Evolutionary conservation across 495 filamentous ascomycete species (phyloP).

Genomic region (Hypoxylon fuscum): DNA sequence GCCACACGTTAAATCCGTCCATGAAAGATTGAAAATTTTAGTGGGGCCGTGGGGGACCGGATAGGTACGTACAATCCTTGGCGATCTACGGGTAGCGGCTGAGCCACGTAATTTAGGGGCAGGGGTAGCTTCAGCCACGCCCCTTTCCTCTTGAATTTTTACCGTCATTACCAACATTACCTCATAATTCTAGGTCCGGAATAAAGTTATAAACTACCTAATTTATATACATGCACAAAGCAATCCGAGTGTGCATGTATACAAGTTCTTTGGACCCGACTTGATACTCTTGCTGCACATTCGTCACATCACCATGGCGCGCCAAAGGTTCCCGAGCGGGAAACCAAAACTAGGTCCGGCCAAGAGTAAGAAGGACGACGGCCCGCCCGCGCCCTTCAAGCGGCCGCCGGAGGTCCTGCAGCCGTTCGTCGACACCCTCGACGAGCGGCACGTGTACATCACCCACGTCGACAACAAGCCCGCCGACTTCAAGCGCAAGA

Average conservation of each 20-base stretch:
- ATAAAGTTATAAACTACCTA: too few relatives aligned
- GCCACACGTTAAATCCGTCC: constrained; percentile 18
- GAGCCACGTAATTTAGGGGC: constrained; percentile 7
- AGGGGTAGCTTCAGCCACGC: constrained; percentile 41
- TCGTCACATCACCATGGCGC: too few relatives aligned
- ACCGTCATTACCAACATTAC: constrained; percentile 3
- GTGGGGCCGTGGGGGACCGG: constrained; percentile 6
- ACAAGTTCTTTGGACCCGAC: too few relatives aligned
- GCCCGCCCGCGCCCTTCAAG: constrained; percentile 69
- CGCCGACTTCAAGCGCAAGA: constrained; percentile 71
- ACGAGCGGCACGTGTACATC: constrained; percentile 75
- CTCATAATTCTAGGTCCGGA: background rate
- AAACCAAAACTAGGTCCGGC: constrained; percentile 10
- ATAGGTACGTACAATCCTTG: background rate
- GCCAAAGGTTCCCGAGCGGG: too few relatives aligned
- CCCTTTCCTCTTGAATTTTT: constrained; percentile 17
- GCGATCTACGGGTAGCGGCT: background rate
- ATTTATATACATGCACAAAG: too few relatives aligned
- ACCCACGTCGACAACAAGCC: constrained; percentile 76
- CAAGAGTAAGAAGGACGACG: constrained; percentile 38
- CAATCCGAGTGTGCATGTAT: too few relatives aligned
- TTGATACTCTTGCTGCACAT: too few relatives aligned
- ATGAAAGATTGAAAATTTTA: constrained; percentile 6
- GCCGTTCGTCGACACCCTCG: constrained; percentile 69
- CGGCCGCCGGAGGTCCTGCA: constrained; percentile 64